These are phyloP conservation scores for Nepenthes gracilis DNA, from an alignment of 148 eudicot species.

Conservation along the genomic window DNA sequence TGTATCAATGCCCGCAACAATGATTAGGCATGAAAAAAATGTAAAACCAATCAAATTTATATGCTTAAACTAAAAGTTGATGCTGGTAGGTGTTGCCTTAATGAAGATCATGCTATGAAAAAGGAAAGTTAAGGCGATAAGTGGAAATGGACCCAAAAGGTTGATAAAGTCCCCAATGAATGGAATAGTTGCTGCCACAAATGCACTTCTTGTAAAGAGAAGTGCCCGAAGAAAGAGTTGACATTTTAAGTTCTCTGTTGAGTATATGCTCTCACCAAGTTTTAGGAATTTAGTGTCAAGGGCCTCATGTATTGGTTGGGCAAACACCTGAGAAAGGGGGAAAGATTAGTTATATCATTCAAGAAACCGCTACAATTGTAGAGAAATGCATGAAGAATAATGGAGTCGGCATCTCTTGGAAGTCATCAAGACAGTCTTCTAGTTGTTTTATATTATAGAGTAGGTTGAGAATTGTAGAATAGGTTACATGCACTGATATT, in stretches of 20 bases:
- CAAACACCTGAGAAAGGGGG: slow-evolving; percentile 9
- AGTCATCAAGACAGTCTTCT: too few relatives aligned
- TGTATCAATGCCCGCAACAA: too few relatives aligned
- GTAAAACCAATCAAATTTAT: too few relatives aligned
- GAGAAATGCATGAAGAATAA: too few relatives aligned
- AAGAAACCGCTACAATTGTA: too few relatives aligned
- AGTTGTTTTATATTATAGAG: too few relatives aligned
- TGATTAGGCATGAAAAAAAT: too few relatives aligned
- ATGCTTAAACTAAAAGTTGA: too few relatives aligned
- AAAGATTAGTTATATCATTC: neutral
- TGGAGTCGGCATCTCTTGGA: too few relatives aligned
- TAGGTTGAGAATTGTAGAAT: too few relatives aligned
- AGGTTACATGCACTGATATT: too few relatives aligned
- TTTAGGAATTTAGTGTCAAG: slow-evolving; percentile 19
- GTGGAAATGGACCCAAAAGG: slow-evolving; percentile 17
- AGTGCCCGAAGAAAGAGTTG: slow-evolving; percentile 11
- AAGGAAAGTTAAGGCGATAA: slow-evolving; percentile 16
- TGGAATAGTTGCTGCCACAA: slow-evolving; percentile 19
- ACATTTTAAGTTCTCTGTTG: slow-evolving; percentile 14
- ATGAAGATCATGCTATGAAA: slow-evolving; percentile 24
- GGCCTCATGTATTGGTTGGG: slow-evolving; percentile 18
- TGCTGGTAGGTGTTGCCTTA: slow-evolving; percentile 8
- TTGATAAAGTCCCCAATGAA: slow-evolving; percentile 26
- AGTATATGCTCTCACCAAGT: slow-evolving; percentile 15
- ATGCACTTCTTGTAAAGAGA: slow-evolving; percentile 16